Conservation (phyloP, 2,329 filamentous ascomycete species). For the Berkeleyomyces rouxiae region DNA sequence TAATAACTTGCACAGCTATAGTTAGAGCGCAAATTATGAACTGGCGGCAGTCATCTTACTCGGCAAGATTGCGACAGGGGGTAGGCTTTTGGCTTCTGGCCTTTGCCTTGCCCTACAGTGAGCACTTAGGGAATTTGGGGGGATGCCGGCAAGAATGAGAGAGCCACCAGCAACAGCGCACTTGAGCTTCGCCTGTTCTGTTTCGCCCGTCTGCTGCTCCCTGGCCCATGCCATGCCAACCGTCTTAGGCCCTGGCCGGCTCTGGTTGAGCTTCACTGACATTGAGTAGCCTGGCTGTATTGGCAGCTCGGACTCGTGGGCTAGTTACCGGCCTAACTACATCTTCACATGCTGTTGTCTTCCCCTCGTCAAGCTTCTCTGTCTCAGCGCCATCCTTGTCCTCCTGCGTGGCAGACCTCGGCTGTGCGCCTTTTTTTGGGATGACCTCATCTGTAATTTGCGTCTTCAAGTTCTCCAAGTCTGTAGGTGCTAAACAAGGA, state of each 20-base stretch:
- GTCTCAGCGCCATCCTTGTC: neutral
- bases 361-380: neutral
- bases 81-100: neutral
- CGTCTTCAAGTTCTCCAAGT: neutral
- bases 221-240: neutral
- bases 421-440: conserved; percentile 1
- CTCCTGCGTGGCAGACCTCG: neutral
- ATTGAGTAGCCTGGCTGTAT: neutral
- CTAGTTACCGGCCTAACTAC: neutral
- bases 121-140: neutral
- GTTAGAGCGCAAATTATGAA: neutral
- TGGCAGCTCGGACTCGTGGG: too few relatives aligned
- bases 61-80: neutral
- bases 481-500: neutral
- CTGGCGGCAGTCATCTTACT: neutral
- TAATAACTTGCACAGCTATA: neutral
- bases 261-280: neutral
- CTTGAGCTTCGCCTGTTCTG: neutral
- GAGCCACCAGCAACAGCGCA: neutral
- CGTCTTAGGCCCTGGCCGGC: neutral
- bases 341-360: neutral
- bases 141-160: neutral
- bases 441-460: neutral
- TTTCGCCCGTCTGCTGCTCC: neutral
- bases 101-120: neutral